phyloP scores from a whole-genome alignment of 148 eudicot species.

The Diospyros kaki region DNA sequence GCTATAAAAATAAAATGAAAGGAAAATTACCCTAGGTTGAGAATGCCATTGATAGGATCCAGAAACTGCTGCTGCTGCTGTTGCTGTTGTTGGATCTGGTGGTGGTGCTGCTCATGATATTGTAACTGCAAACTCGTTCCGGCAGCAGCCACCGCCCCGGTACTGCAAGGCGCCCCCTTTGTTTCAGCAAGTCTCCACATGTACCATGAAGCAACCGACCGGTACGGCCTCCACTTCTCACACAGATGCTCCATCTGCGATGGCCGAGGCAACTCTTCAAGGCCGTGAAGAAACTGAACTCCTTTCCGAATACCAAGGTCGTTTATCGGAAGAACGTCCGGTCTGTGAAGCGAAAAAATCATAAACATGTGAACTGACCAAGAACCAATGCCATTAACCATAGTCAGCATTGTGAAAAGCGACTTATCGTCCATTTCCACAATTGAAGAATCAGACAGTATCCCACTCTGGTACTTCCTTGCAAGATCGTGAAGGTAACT shows the following conservation, averaged over 20 bases:
- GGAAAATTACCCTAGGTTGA: slow-evolving; percentile 41
- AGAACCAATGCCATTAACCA: slow-evolving; percentile 63
- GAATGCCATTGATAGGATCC: slow-evolving; percentile 47
- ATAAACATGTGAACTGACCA: slow-evolving; percentile 71
- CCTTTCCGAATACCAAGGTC: slow-evolving; percentile 56
- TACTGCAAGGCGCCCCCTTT: slow-evolving; percentile 23
- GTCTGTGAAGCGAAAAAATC: slow-evolving; percentile 54
- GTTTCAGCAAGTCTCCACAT: slow-evolving; percentile 54
- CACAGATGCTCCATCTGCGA: slow-evolving; percentile 60
- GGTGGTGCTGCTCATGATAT: slow-evolving; percentile 11
- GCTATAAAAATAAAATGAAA: neutral
- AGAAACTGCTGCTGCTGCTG: slow-evolving; percentile 34
- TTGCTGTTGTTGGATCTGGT: slow-evolving; percentile 23
- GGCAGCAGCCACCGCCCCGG: slow-evolving; percentile 15
- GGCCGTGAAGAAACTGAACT: slow-evolving; percentile 40
- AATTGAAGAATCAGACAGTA: slow-evolving; percentile 38
- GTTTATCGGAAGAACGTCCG: slow-evolving; percentile 52
- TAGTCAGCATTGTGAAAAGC: slow-evolving; percentile 52
- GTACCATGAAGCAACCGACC: slow-evolving; percentile 58
- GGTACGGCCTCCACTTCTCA: slow-evolving; percentile 56
- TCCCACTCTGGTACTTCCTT: slow-evolving; percentile 43
- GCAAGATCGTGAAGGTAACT: slow-evolving; percentile 51
- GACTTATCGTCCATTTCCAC: slow-evolving; percentile 54
- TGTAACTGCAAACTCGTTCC: slow-evolving; percentile 24
- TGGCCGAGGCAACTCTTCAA: slow-evolving; percentile 49